Evolutionary conservation across 2,329 filamentous ascomycete species (phyloP).

Genomic region (Exophiala viscosa): DNA sequence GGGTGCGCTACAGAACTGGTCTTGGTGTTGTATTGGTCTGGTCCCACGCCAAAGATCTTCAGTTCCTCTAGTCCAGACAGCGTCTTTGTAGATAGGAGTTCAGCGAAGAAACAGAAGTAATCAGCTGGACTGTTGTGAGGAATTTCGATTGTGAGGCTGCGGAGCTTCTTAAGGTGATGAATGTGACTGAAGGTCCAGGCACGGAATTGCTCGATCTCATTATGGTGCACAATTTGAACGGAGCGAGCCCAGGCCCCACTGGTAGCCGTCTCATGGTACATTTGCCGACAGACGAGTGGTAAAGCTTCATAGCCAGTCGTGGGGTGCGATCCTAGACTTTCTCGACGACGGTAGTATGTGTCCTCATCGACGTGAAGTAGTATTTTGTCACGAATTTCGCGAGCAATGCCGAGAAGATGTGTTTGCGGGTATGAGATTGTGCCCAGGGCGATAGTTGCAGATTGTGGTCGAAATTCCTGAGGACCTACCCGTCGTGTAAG

Average conservation of each 20-base stretch:
- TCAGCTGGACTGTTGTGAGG: conserved; percentile 6
- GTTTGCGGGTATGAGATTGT: conserved; percentile 1
- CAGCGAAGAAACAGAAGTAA: conserved; percentile 6
- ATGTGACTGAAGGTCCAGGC: neutral
- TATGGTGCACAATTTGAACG: conserved; percentile 7
- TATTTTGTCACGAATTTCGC: conserved; percentile 20
- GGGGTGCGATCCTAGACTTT: conserved; percentile 3
- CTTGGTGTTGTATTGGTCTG: conserved; percentile 10
- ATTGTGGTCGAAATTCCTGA: neutral
- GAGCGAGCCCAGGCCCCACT: neutral
- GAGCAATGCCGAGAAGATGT: conserved; percentile 20
- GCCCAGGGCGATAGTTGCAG: neutral
- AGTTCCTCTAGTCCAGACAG: conserved; percentile 18
- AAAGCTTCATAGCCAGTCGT: conserved; percentile 9
- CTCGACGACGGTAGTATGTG: neutral
- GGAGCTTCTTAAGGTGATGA: conserved; percentile 1
- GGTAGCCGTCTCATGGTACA: conserved; percentile 14
- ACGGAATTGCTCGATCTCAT: conserved; percentile 7
- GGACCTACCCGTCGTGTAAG: neutral
- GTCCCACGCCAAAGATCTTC: conserved; percentile 19
- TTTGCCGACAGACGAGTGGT: conserved; percentile 14
- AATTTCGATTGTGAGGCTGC: conserved; percentile 18
- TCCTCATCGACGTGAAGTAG: neutral
- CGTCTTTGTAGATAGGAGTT: conserved; percentile 1
- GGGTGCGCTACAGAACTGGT: conserved; percentile 11